These are phyloP conservation scores for Aspergillus biplanus DNA, from an alignment of 495 filamentous ascomycete genomes.

Conservation along the genomic window DNA sequence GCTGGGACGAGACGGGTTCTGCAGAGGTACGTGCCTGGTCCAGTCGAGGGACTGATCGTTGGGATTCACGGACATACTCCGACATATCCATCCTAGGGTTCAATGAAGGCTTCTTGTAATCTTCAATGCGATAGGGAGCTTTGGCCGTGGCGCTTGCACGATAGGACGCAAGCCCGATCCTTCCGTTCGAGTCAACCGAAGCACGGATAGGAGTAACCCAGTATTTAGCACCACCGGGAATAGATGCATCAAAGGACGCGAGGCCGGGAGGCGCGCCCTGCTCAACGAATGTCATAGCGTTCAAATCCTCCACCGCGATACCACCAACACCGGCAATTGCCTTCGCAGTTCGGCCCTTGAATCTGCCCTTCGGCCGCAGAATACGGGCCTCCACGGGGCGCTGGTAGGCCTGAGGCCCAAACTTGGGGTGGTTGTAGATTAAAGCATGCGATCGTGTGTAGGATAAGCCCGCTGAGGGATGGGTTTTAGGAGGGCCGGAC, in stretches of 20 bases:
- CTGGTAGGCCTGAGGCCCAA: slow-evolving; percentile 70
- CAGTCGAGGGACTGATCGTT: slow-evolving; percentile 38
- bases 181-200: slow-evolving; percentile 61
- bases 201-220: slow-evolving; percentile 62
- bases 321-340: slow-evolving; percentile 56
- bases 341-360: slow-evolving; percentile 36
- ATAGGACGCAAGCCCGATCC: slow-evolving; percentile 53
- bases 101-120: slow-evolving; percentile 34
- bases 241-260: slow-evolving; percentile 57
- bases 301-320: slow-evolving; percentile 51
- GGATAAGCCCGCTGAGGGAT: slow-evolving; percentile 88
- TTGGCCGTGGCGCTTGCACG: slow-evolving; percentile 48
- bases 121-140: slow-evolving; percentile 53
- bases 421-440: slow-evolving; percentile 77
- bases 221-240: slow-evolving; percentile 67
- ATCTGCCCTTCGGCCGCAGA: slow-evolving; percentile 50
- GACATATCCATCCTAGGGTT: slow-evolving; percentile 28
- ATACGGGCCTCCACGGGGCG: slow-evolving; percentile 71
- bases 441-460: slow-evolving; percentile 75
- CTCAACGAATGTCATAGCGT: slow-evolving; percentile 41
- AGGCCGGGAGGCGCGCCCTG: slow-evolving; percentile 42
- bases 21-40: slow-evolving; percentile 27
- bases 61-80: slow-evolving; percentile 30
- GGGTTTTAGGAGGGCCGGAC: slow-evolving; percentile 75
- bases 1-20: not conserved